A percentile compares a stretch with the other conserved stretches of the same genome.
Conservation (phyloP, 2,329 filamentous ascomycete species). For the Cladosporium sp. region DNA sequence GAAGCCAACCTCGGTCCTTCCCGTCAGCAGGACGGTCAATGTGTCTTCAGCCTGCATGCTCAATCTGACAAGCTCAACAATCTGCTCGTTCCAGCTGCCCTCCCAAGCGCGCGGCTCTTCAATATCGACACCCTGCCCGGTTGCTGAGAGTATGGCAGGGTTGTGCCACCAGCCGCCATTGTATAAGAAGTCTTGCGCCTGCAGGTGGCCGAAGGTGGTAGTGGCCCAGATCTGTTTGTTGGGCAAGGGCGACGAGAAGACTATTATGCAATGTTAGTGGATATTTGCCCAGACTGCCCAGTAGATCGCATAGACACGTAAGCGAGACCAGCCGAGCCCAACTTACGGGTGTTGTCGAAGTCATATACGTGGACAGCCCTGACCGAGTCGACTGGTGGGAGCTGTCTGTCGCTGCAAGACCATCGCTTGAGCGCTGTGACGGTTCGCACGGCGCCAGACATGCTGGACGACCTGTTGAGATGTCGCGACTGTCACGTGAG, state of each 20-base stretch:
- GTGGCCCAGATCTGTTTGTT: constrained; percentile 86
- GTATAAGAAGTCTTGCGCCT: constrained; percentile 72
- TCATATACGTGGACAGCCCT: constrained; percentile 90
- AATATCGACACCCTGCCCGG: constrained; percentile 75
- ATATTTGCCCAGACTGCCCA: not conserved
- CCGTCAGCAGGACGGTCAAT: constrained; percentile 82
- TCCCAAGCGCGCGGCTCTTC: constrained; percentile 85
- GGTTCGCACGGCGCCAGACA: constrained; percentile 45
- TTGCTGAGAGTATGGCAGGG: constrained; percentile 77
- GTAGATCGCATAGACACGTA: not conserved
- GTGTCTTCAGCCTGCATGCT: constrained; percentile 83
- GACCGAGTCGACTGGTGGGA: constrained; percentile 71
- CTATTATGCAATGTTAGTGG: constrained; percentile 44
- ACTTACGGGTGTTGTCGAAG: constrained; percentile 90
- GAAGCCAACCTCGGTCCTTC: constrained; percentile 76
- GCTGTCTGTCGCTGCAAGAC: constrained; percentile 73
- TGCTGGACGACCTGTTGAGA: constrained; percentile 4
- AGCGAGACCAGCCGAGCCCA: not conserved
- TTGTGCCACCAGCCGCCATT: constrained; percentile 99
- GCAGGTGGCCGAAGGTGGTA: constrained; percentile 73
- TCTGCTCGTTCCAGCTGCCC: constrained; percentile 95
- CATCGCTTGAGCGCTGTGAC: constrained; percentile 77
- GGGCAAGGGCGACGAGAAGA: constrained; percentile 88
- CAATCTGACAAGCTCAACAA: constrained; percentile 74
- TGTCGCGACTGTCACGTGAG: not conserved